Evolutionary conservation across 225 moss, liverwort and hornwort genomes (phyloP), one percentile per base, ranked within the genome.

Genomic region (Pseudisothecium myosuroides): DNA sequence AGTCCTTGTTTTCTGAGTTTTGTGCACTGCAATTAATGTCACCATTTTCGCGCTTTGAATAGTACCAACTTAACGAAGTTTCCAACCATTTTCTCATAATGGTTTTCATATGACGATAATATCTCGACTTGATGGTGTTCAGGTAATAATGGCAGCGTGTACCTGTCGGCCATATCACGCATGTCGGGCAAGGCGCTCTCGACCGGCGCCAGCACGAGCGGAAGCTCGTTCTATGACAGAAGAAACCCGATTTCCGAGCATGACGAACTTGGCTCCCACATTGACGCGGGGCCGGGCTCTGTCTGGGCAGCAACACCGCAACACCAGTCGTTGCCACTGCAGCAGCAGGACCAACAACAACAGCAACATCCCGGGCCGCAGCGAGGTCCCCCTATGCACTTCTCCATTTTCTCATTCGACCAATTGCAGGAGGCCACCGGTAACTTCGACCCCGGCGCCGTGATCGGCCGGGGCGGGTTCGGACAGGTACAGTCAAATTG

Each of bases 401-500:
- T 90, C 90, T 86, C 90, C 49, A 77, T 61, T 6, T 93, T 84
- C 81, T 68, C 88, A 36, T 81, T 69, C 49, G 84, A 85, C 24
- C 85, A 91, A 69, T 20, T 93, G 54, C 69, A 76, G 21, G 81
- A 87, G 66, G 91, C 91, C 32, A 93, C 93, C 11, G 14, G 31
- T 29, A 89, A 63, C 16, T 91, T 93, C 76, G 28, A 61, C 28
- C 86, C 78, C 17, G 20, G 4, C 28, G 28, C 12, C 39, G n/a
- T 88, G 43, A 88, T 93, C 36, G 93, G 91, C 29, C 84, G 81
- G 58, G 93, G 93, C 16, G 93, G 91, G 8, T 93, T 88, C 58
- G 93, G 93, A 21, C 76, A 88, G 34, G 86, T 86, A 64, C 36
- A 55, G 15, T 31, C 45, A 36, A 56, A 31, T 45, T 24, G 34